phyloP scores from a whole-genome alignment of 2,329 filamentous ascomycete species.

The Chaetomiaceae sp. region DNA sequence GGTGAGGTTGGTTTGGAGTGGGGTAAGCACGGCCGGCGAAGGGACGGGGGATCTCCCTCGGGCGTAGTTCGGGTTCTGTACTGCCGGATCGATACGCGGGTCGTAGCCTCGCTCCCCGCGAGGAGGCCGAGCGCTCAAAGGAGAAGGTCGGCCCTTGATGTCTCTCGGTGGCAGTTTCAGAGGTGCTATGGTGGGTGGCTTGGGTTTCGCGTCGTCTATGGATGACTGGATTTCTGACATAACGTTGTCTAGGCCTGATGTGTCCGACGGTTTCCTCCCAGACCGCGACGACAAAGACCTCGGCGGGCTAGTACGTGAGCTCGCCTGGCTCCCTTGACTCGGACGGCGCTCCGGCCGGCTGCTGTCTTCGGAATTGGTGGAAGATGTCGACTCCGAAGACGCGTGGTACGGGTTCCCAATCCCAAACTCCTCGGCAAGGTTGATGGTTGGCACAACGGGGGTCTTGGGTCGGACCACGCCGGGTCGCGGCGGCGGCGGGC shows the following conservation, averaged over 20 bases:
- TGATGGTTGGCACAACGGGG: constrained; percentile 39
- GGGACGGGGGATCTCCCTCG: constrained; percentile 26
- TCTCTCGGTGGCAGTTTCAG: constrained; percentile 21
- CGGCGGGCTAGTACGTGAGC: constrained; percentile 56
- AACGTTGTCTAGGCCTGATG: constrained; percentile 46
- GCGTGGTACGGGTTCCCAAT: constrained; percentile 61
- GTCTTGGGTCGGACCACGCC: constrained; percentile 43
- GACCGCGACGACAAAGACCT: constrained; percentile 34
- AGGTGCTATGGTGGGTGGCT: constrained; percentile 18
- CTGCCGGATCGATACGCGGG: constrained; percentile 35
- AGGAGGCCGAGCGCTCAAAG: constrained; percentile 22
- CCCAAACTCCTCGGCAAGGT: constrained; percentile 58
- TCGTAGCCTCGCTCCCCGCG: constrained; percentile 30
- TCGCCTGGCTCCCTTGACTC: constrained; percentile 54
- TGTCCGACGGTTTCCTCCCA: constrained; percentile 40
- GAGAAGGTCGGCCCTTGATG: constrained; percentile 29
- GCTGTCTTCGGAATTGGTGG: constrained; percentile 56
- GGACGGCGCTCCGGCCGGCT: constrained; percentile 35
- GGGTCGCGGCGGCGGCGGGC: constrained; percentile 50
- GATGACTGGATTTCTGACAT: constrained; percentile 54
- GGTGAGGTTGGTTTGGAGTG: background rate
- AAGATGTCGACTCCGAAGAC: constrained; percentile 60
- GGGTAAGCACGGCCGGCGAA: constrained; percentile 17
- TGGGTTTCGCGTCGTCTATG: constrained; percentile 39
- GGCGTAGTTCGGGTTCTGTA: constrained; percentile 26